A percentile compares a stretch with the other conserved stretches of the same genome.
Conservation (phyloP, 192 early-diverging fungal species). For the Chytriomyces sp. region DNA sequence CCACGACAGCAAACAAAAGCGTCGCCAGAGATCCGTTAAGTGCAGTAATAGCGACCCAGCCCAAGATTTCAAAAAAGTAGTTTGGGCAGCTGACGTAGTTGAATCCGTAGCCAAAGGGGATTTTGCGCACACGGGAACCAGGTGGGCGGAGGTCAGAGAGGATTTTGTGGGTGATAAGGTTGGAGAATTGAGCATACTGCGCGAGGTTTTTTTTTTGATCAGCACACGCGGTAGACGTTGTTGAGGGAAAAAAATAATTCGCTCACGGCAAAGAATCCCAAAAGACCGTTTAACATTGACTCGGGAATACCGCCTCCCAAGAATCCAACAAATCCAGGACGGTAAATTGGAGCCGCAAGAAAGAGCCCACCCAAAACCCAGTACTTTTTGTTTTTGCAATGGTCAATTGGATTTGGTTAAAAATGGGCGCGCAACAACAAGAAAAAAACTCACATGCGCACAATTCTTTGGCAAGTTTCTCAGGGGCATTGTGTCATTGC, state of each 20-base stretch:
- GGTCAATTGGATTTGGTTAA: not conserved
- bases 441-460: constrained; percentile 59
- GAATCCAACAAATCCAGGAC: constrained; percentile 70
- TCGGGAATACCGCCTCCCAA: constrained; percentile 46
- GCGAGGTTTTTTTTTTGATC: not conserved
- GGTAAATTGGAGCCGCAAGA: constrained; percentile 87
- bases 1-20: constrained; percentile 53
- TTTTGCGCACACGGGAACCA: constrained; percentile 81
- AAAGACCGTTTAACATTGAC: constrained; percentile 45
- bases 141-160: constrained; percentile 90
- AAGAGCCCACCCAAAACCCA: constrained; percentile 85
- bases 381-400: constrained; percentile 56
- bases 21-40: constrained; percentile 71
- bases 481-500: constrained; percentile 94
- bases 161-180: constrained; percentile 81
- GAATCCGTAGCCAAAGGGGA: constrained; percentile 93
- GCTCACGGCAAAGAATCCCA: constrained; percentile 67
- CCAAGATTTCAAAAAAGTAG: constrained; percentile 30
- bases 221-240: not conserved
- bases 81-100: constrained; percentile 61
- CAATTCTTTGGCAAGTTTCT: constrained; percentile 95
- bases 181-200: constrained; percentile 82
- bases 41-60: constrained; percentile 76
- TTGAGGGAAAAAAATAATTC: not conserved
- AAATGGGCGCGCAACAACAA: not conserved